Evolutionary conservation across 768 basidiomycete genomes (phyloP).

Genomic region (Hemileccinum rubropunctum): DNA sequence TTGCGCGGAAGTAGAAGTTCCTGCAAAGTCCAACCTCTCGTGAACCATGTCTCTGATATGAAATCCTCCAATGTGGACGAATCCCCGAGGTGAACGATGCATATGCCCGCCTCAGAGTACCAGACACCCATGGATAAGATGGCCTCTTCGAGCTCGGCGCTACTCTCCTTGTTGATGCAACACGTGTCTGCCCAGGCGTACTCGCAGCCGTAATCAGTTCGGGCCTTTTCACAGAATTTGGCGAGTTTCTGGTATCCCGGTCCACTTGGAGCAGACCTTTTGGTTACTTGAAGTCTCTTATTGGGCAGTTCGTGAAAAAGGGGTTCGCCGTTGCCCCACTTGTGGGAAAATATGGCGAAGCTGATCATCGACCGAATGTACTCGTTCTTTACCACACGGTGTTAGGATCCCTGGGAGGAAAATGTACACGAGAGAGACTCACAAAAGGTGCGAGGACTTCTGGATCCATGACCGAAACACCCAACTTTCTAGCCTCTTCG

Average conservation of each 20-base stretch:
- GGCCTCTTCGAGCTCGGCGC: constrained; percentile 28
- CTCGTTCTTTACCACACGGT: constrained; percentile 9
- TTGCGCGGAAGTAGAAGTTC: constrained; percentile 23
- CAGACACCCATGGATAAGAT: constrained; percentile 23
- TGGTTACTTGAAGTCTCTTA: constrained; percentile 12
- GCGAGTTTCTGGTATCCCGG: constrained; percentile 25
- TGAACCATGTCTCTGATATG: constrained; percentile 23
- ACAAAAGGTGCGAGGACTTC: constrained; percentile 22
- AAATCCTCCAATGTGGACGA: constrained; percentile 23
- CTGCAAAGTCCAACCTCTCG: constrained; percentile 21
- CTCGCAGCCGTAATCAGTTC: constrained; percentile 22
- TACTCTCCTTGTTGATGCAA: constrained; percentile 27
- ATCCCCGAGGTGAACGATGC: constrained; percentile 23
- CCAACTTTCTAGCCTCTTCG: constrained; percentile 20
- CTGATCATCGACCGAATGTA: constrained; percentile 17
- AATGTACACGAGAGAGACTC: not conserved
- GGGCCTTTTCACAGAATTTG: constrained; percentile 28
- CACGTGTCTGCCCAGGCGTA: constrained; percentile 30
- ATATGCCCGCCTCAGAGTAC: constrained; percentile 23
- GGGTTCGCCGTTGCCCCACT: constrained; percentile 25
- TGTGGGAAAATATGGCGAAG: constrained; percentile 28
- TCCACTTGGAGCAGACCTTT: constrained; percentile 14
- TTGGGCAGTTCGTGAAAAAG: constrained; percentile 21
- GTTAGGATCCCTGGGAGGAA: not conserved
- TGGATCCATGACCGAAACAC: constrained; percentile 20